phyloP scores from a whole-genome alignment of 169 alveolate genomes.

The Toxoplasma gondii region DNA sequence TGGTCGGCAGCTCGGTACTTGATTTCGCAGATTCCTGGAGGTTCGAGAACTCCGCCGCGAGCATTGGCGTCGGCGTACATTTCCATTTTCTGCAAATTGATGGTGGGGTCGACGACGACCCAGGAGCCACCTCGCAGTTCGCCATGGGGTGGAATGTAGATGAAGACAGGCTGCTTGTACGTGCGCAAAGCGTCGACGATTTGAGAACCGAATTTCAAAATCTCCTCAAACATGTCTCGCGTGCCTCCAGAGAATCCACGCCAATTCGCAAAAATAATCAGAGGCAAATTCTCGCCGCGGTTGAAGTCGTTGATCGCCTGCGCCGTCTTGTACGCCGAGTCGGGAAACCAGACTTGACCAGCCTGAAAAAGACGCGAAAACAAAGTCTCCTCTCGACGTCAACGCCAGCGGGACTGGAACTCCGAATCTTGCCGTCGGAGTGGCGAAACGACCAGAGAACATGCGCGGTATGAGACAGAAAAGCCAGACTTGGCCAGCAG shows the following conservation, averaged over 20 bases:
- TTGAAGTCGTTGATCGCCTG: slow-evolving; percentile 87
- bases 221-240: slow-evolving; percentile 81
- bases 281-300: slow-evolving; percentile 82
- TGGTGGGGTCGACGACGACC: slow-evolving; percentile 87
- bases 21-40: slow-evolving; percentile 75
- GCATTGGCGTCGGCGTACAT: slow-evolving; percentile 84
- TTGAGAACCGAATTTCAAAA: slow-evolving; percentile 82
- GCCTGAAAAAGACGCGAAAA: slow-evolving; percentile 56
- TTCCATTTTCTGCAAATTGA: slow-evolving; percentile 83
- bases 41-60: slow-evolving; percentile 85
- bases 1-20: slow-evolving; percentile 61
- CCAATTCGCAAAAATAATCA: slow-evolving; percentile 80
- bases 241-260: slow-evolving; percentile 81
- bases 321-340: slow-evolving; percentile 89
- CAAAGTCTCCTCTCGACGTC: not conserved
- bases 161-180: slow-evolving; percentile 83
- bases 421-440: not conserved
- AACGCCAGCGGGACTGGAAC: not conserved
- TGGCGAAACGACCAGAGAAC: not conserved
- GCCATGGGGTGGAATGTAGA: slow-evolving; percentile 85
- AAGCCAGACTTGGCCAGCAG: too few species aligned
- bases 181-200: slow-evolving; percentile 82
- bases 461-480: too few species aligned
- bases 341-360: slow-evolving; percentile 88
- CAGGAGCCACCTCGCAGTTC: slow-evolving; percentile 90